Evolutionary conservation across 208 protist species (phyloP).

Genomic region (Trypanosoma boissoni): DNA sequence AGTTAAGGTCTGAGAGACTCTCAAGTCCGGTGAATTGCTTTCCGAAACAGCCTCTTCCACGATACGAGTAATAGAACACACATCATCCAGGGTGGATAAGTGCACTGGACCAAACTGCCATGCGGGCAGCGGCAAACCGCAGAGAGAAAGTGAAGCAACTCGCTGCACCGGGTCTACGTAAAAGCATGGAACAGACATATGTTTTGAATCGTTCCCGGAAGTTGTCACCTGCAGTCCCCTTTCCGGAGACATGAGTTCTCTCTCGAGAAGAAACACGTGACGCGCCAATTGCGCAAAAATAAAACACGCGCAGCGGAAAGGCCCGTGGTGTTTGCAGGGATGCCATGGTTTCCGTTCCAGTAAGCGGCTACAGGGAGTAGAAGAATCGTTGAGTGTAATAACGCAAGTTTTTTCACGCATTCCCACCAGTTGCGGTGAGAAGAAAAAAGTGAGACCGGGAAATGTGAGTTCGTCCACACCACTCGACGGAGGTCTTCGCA

Average conservation of each 20-base stretch:
- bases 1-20: no score
- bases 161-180: conserved; percentile 6
- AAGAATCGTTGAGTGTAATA: conserved; percentile 1
- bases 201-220: background rate
- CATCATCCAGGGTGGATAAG: conserved; percentile 5
- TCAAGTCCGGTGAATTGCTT: background rate
- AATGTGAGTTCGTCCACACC: conserved; percentile 28
- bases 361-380: conserved; percentile 17
- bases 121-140: conserved; percentile 17
- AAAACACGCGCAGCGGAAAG: conserved; percentile 53
- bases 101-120: conserved; percentile 11
- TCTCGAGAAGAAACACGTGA: conserved; percentile 30
- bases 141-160: conserved; percentile 2
- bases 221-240: background rate
- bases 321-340: conserved; percentile 50
- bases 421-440: conserved; percentile 29
- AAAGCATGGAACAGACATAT: conserved; percentile 12
- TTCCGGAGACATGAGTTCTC: conserved; percentile 29
- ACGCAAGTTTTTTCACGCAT: conserved; percentile 10
- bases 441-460: conserved; percentile 44
- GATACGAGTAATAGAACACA: background rate
- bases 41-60: background rate
- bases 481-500: conserved; percentile 3
- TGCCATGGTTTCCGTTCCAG: conserved; percentile 14
- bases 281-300: conserved; percentile 37